These are phyloP conservation scores for Rhizopus stolonifer DNA, from an alignment of 371 early-diverging fungal genomes.

Conservation along the genomic window DNA sequence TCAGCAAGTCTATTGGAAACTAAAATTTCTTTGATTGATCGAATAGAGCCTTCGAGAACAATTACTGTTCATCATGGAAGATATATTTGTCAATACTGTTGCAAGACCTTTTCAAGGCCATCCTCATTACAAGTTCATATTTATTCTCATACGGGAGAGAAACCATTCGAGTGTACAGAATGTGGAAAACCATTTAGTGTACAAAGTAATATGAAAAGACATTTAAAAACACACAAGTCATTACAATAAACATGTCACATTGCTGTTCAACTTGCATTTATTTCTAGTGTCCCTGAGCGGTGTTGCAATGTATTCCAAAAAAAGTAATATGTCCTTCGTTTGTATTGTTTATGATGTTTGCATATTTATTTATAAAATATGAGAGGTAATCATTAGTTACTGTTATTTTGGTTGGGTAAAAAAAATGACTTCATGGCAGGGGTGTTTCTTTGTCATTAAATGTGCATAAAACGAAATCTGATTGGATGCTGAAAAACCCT, in stretches of 20 bases:
- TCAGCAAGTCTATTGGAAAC: neutral
- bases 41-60: neutral
- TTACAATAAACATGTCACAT: neutral
- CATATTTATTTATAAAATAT: too few species aligned
- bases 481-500: neutral
- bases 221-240: slow-evolving; percentile 45
- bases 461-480: neutral
- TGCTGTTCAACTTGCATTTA: too few species aligned
- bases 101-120: slow-evolving; percentile 73
- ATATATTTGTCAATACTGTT: slow-evolving; percentile 69
- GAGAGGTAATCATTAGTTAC: too few species aligned
- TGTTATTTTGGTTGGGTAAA: too few species aligned
- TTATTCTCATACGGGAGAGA: slow-evolving; percentile 76
- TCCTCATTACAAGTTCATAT: slow-evolving; percentile 70
- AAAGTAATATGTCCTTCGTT: neutral
- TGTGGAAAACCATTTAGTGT: slow-evolving; percentile 76
- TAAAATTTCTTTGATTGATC: neutral
- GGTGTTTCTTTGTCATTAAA: neutral
- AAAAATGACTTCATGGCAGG: neutral
- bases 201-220: slow-evolving; percentile 75
- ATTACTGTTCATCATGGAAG: slow-evolving; percentile 27
- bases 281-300: neutral
- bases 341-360: neutral
- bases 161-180: slow-evolving; percentile 66
- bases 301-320: neutral